Base-by-base conservation (phyloP, 2,329 filamentous ascomycete genomes). In the Thielaviopsis punctulata region DNA sequence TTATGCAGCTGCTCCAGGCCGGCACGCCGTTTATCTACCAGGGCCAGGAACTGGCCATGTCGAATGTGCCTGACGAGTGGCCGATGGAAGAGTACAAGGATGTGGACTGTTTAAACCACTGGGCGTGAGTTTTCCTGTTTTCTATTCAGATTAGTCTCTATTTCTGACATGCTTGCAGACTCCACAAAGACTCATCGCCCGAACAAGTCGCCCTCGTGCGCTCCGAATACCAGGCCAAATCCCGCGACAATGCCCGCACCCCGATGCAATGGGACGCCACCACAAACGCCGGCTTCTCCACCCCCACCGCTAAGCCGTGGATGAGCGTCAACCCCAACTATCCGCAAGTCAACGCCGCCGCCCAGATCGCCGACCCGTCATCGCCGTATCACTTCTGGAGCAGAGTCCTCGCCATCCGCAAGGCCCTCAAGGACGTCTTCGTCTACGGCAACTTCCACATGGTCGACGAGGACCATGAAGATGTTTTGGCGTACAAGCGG, bases 201-300 rank as follows among this genome's bases (percentile, higher is more conserved):
- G 62, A 66, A 49, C 64, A 65, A 27, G 62, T 68, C 30, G 60
- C 63, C 8, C 60, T 63, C 19, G 63, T 63, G 58, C 69, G 56
- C 55, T 56, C 57, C 7, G 69, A 75, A n/a, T 69, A 80, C 59
- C 73, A 76, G 55, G 68, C 71, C 57, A 77, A 79, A 61, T 77
- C 73, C 7, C 65, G 83, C 21, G 84, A 88, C 63, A 84, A 88
- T 62, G 78, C 77, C 7, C 72, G 84, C 45, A 79, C 80, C 0
- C 83, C 83, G 0, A 80, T 88, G 64, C 82, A 86, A 60, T 88
- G 84, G 83, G 71, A 78, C 56, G 60, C 64, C n/a, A 67, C 65
- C 1, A 60, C 66, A 0, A 73, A 86, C 55, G 81, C 70, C 0
- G 83, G 84, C 10, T 88, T 87, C 66, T 79, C 80, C 0, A 67